Evolutionary conservation across 2,329 filamentous ascomycete species (phyloP).

Genomic region (Pseudocercospora eumusae): DNA sequence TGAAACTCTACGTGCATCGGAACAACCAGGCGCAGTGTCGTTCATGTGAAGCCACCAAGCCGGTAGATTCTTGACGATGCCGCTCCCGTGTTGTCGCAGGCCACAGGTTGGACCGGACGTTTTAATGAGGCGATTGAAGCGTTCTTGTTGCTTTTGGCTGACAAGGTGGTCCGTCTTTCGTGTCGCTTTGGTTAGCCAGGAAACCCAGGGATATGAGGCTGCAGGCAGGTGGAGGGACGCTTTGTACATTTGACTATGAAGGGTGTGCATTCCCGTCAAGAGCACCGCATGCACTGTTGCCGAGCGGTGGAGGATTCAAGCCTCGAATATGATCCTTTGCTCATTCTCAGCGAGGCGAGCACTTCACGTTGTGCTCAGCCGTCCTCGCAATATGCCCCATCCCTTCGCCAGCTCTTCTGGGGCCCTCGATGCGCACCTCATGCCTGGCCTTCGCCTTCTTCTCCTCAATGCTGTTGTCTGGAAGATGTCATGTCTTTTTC

Average conservation of each 20-base stretch:
- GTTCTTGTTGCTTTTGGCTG: not conserved
- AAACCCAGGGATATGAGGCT: not conserved
- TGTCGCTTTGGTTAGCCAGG: not conserved
- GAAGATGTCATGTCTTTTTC: not conserved
- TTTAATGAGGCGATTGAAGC: not conserved
- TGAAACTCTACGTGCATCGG: too few species aligned
- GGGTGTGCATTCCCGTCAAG: not conserved
- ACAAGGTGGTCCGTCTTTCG: not conserved
- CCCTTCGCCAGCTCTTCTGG: not conserved
- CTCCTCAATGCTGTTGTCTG: not conserved
- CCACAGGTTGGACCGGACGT: not conserved
- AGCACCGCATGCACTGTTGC: too few species aligned
- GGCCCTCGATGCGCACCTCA: not conserved
- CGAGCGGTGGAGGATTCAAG: not conserved
- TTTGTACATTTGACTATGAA: not conserved
- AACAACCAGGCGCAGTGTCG: too few species aligned
- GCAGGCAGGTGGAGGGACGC: too few species aligned
- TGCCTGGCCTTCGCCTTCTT: not conserved
- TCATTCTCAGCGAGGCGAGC: not conserved
- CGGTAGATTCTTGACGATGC: too few species aligned
- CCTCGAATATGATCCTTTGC: too few species aligned
- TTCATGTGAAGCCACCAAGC: too few species aligned
- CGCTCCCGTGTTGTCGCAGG: too few species aligned
- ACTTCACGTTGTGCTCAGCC: not conserved
- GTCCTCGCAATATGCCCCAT: not conserved